These are phyloP conservation scores for Amanita jacksonii DNA, from an alignment of 768 basidiomycete species.

Conservation along the genomic window DNA sequence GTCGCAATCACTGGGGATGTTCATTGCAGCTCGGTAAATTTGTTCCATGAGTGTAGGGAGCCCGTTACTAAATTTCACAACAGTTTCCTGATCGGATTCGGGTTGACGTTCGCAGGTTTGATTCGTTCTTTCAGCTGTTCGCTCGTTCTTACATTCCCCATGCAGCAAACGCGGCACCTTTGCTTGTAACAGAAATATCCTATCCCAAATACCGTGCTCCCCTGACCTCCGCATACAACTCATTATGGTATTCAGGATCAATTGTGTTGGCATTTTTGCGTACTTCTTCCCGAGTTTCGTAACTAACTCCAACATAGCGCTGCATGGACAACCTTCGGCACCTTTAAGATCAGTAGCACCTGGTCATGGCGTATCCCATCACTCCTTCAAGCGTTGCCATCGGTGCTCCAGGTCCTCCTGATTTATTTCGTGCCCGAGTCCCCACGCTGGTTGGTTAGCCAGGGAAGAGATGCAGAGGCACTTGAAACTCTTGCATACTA, in stretches of 20 bases:
- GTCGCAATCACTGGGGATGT: constrained; percentile 50
- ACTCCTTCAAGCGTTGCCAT: constrained; percentile 50
- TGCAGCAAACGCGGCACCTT: constrained; percentile 40
- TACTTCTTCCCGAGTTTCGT: background rate
- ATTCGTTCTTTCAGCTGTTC: too few species aligned
- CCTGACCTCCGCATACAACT: constrained; percentile 61
- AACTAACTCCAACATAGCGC: constrained; percentile 25
- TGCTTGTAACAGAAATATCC: constrained; percentile 65
- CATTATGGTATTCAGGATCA: constrained; percentile 65
- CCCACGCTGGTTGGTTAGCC: constrained; percentile 62
- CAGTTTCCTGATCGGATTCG: constrained; percentile 55
- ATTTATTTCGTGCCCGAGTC: constrained; percentile 63
- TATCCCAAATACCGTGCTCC: constrained; percentile 68
- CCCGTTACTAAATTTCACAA: background rate
- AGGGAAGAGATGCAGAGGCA: constrained; percentile 46
- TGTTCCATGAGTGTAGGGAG: background rate
- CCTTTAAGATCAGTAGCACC: constrained; percentile 45
- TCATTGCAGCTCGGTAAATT: constrained; percentile 53
- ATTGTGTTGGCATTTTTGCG: constrained; percentile 41
- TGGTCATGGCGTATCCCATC: constrained; percentile 74
- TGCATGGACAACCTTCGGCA: constrained; percentile 69
- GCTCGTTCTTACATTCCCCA: too few species aligned
- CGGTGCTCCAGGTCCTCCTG: constrained; percentile 47
- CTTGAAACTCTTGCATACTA: constrained; percentile 41
- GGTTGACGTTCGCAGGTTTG: constrained; percentile 54